A percentile compares a stretch with the other conserved stretches of the same genome.
Evolutionary conservation across 352 stramenopile species (phyloP).

Genomic region (Globisporangium cystogenes): DNA sequence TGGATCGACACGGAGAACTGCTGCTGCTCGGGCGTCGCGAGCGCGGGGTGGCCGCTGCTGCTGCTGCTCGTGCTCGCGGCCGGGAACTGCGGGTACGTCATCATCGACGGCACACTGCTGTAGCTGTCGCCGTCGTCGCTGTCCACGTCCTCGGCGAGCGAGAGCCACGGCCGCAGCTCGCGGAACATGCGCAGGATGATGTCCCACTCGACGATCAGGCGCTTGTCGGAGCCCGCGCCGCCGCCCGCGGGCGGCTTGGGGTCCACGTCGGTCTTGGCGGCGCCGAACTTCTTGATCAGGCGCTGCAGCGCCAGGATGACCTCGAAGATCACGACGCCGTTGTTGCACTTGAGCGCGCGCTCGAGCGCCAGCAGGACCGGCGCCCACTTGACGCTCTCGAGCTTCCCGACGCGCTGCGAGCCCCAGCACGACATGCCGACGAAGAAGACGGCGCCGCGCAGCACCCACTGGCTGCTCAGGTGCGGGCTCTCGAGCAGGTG

Average conservation of each 20-base stretch:
- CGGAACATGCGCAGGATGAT: conserved; percentile 79
- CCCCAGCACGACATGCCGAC: conserved; percentile 88
- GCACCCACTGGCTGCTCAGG: conserved; percentile 59
- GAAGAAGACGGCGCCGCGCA: conserved; percentile 82
- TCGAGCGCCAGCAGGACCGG: conserved; percentile 69
- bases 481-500: conserved; percentile 63
- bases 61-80: not conserved
- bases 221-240: conserved; percentile 13
- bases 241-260: conserved; percentile 1
- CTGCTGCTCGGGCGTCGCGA: conserved; percentile 6
- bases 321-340: conserved; percentile 82
- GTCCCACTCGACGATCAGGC: conserved; percentile 76
- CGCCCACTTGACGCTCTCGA: conserved; percentile 73
- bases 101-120: conserved; percentile 18
- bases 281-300: conserved; percentile 85
- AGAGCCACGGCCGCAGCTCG: conserved; percentile 64
- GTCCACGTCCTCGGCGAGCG: conserved; percentile 34
- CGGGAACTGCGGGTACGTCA: conserved; percentile 11
- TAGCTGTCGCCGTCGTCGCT: conserved; percentile 12
- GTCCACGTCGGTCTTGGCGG: conserved; percentile 9
- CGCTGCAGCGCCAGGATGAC: conserved; percentile 83
- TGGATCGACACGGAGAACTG: conserved; percentile 47
- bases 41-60: conserved; percentile 1
- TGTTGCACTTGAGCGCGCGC: conserved; percentile 49
- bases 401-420: conserved; percentile 63